Evolutionary conservation across 208 protist species (phyloP), one percentile per base, ranked within the genome.

Genomic region (Lotmaria passim): DNA sequence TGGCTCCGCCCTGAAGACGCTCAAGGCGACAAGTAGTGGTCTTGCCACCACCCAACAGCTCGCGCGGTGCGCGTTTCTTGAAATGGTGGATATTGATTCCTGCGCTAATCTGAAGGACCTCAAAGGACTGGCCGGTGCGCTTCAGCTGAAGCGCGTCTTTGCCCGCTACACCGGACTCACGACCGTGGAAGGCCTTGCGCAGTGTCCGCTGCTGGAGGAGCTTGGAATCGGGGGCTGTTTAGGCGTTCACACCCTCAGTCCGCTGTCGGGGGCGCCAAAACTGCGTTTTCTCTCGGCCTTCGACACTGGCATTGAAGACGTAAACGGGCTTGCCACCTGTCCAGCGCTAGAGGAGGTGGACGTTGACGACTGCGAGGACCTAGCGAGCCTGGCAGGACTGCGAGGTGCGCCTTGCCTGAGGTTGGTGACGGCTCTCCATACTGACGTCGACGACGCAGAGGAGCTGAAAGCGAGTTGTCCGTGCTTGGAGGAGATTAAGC

Each of bases 331-430:
- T 33, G 15, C 23, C n/a, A 21, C 61, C 23, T 67, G 46, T 36
- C 19, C 31, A 10, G 48, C 61, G 28, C 48, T 67, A 21, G 61
- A 67, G 48, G 34, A 46, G 14, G 48, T 67, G 31, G 61, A 57
- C 34, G 31, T 57, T 2, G 34, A 53, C 36, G 44, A 47, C 48
- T 55, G 59, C 59, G 44, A 30, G 17, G 46, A 43, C 17, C 21
- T 65, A 21, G 23, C 30, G 8, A 23, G 24, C 44, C 44, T 65
- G 3, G 26, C 44, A 0, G 44, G 30, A 10, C 46, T 65, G 3
- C 30, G 8, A n/a, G 59, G 59, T 6, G 59, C 59, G 15, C 31
- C 26, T 30, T 31, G 44, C 3, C 33, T 65, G 59, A 48, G 31
- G 33, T 21, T 15, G 1, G 46, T 65, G 12, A 34, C 28, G 8